Percentiles rank a stretch among this genome's conserved stretches.
Conservation (phyloP, 2,329 filamentous ascomycete species). For the Pezicula carpinea region DNA sequence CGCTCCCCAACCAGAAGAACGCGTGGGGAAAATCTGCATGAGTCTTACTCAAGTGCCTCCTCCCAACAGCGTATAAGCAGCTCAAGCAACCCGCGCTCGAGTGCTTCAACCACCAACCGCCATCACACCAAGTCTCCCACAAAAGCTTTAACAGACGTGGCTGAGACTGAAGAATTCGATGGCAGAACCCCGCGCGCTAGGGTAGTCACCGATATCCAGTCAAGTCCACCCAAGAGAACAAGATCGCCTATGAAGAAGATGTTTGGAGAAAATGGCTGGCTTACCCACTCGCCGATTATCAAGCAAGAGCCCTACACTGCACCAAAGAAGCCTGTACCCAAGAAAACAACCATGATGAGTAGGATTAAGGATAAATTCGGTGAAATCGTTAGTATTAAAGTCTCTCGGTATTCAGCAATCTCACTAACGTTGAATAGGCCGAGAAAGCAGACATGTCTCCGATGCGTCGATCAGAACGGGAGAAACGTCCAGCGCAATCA, state of each 20-base stretch:
- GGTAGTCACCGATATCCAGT: background rate
- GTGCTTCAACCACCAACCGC: background rate
- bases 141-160: slow-evolving; percentile 13
- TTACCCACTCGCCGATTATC: slow-evolving; percentile 18
- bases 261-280: slow-evolving; percentile 28
- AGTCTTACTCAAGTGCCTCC: background rate
- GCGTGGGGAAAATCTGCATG: background rate
- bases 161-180: slow-evolving; percentile 15
- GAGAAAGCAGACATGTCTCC: slow-evolving; percentile 26
- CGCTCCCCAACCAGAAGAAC: background rate
- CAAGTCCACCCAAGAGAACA: slow-evolving; percentile 16
- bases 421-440: slow-evolving; percentile 11
- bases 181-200: background rate
- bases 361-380: slow-evolving; percentile 25
- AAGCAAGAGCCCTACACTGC: background rate
- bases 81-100: background rate
- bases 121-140: slow-evolving; percentile 13
- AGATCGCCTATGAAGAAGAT: slow-evolving; percentile 31
- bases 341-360: slow-evolving; percentile 22
- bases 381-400: slow-evolving; percentile 23
- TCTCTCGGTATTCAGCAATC: background rate
- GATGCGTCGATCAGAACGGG: slow-evolving; percentile 3
- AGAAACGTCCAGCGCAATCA: slow-evolving; percentile 13
- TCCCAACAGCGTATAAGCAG: background rate
- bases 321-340: slow-evolving; percentile 11